phyloP scores from a whole-genome alignment of 2,329 filamentous ascomycete species.

The Anthostomella pinea region DNA sequence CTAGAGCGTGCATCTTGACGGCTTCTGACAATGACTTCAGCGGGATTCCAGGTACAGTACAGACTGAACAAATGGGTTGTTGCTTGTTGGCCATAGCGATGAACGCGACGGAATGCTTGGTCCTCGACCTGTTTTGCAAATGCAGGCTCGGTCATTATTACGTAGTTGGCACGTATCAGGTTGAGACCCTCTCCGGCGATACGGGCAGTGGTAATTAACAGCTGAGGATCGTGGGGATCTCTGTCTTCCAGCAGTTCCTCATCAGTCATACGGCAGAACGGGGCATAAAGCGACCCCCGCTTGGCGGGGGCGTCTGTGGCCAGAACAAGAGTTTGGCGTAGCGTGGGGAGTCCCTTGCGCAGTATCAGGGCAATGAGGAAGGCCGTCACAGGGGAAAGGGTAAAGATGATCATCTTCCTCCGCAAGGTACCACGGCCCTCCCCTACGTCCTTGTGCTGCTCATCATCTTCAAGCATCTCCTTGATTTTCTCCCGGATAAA shows the following conservation, averaged over 20 bases:
- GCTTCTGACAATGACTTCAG: neutral
- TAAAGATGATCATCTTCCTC: conserved; percentile 5
- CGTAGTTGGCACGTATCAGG: conserved; percentile 3
- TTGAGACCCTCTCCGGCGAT: conserved; percentile 3
- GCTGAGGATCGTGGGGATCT: conserved; percentile 1
- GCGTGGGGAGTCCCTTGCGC: conserved; percentile 1
- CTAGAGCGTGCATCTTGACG: conserved; percentile 1
- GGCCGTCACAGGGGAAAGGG: conserved; percentile 1
- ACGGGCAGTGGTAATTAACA: conserved; percentile 2
- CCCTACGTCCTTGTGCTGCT: conserved; percentile 2
- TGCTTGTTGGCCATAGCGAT: conserved; percentile 6
- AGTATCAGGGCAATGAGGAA: conserved; percentile 2
- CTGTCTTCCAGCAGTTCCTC: conserved; percentile 1
- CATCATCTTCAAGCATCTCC: conserved; percentile 2
- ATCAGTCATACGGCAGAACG: conserved; percentile 2
- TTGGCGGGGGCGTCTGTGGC: conserved; percentile 3
- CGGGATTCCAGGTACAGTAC: conserved; percentile 2
- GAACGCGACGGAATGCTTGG: conserved; percentile 4
- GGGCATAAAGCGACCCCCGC: conserved; percentile 2
- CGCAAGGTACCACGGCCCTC: neutral
- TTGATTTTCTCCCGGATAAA: conserved; percentile 2
- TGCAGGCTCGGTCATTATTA: neutral
- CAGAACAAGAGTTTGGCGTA: conserved; percentile 2
- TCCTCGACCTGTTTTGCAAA: conserved; percentile 4
- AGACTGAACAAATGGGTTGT: conserved; percentile 6